phyloP scores from a whole-genome alignment of 352 stramenopile genomes.

The Phytopythium sindhum region DNA sequence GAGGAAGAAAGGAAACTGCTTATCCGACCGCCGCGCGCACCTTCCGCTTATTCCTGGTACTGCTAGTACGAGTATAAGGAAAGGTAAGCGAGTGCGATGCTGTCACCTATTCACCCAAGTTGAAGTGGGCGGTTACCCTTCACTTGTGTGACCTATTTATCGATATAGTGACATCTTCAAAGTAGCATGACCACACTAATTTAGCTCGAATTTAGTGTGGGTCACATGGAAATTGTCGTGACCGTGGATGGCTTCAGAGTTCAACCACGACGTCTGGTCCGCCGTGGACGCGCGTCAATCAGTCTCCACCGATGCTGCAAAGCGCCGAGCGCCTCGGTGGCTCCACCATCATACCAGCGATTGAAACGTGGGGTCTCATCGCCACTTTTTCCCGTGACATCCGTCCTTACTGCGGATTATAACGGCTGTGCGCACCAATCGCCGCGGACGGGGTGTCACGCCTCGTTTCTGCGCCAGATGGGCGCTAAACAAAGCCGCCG shows the following conservation, averaged over 20 bases:
- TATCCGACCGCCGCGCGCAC: background rate
- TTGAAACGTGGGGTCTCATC: background rate
- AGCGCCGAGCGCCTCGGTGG: background rate
- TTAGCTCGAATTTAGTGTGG: background rate
- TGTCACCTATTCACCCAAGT: background rate
- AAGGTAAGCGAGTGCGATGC: background rate
- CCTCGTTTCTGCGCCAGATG: background rate
- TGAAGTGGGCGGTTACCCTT: conserved; percentile 3
- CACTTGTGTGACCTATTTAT: background rate
- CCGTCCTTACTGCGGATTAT: background rate
- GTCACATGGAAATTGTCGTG: background rate
- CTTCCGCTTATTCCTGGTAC: background rate
- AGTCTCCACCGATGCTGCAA: background rate
- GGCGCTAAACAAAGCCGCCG: conserved; percentile 1
- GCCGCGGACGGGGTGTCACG: conserved; percentile 3
- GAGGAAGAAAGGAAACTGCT: background rate
- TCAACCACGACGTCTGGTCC: conserved; percentile 3
- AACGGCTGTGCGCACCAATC: background rate
- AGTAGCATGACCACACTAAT: background rate
- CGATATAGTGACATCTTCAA: background rate
- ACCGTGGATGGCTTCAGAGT: background rate
- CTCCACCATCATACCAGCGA: background rate
- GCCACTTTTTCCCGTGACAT: background rate
- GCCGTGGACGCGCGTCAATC: background rate
- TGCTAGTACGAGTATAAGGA: background rate